These are phyloP conservation scores for Pontederia paniculata DNA, from an alignment of 176 grass and related monocot genomes.

Conservation along the genomic window DNA sequence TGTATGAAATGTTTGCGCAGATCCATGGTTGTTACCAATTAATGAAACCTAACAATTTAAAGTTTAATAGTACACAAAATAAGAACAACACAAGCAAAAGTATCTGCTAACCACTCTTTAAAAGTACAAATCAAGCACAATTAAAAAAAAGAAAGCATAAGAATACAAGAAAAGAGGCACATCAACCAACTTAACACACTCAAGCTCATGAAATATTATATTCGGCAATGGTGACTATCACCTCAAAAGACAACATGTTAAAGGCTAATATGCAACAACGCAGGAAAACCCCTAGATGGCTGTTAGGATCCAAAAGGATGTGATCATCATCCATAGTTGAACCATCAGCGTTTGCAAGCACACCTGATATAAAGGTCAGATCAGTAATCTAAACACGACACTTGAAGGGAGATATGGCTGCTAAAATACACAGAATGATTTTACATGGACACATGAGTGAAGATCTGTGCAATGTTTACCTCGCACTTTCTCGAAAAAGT, in stretches of 20 bases:
- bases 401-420: neutral
- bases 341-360: slow-evolving; percentile 46
- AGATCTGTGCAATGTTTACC: slow-evolving; percentile 21
- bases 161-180: neutral
- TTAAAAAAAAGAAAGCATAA: neutral
- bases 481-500: slow-evolving; percentile 76
- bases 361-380: slow-evolving; percentile 25
- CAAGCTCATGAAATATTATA: neutral
- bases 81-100: too few species aligned
- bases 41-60: too few species aligned
- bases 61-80: too few species aligned
- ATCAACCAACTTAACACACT: neutral
- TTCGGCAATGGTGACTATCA: slow-evolving; percentile 14
- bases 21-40: too few species aligned
- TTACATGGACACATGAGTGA: slow-evolving; percentile 2
- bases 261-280: slow-evolving; percentile 87
- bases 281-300: slow-evolving; percentile 77
- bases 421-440: too few species aligned
- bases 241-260: slow-evolving; percentile 79
- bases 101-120: too few species aligned
- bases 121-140: too few species aligned
- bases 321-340: slow-evolving; percentile 41
- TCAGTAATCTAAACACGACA: neutral
- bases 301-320: slow-evolving; percentile 64
- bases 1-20: too few species aligned